These are phyloP conservation scores for Chondrostereum purpureum DNA, from an alignment of 1,284 basidiomycete species.

Conservation along the genomic window DNA sequence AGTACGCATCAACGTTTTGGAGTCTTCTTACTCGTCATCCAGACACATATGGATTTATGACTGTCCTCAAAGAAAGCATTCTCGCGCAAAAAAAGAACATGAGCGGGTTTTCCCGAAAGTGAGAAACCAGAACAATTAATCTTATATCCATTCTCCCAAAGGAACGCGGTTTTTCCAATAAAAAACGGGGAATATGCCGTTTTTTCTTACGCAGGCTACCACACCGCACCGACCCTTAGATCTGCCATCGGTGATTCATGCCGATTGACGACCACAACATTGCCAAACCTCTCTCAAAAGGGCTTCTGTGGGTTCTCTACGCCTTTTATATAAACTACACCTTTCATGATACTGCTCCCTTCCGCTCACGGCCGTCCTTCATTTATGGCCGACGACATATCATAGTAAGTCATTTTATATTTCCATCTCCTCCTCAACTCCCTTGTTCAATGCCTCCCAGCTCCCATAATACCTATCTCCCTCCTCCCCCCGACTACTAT, in stretches of 20 bases:
- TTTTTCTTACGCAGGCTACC: slow-evolving; percentile 8
- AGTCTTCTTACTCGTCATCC: too few relatives aligned
- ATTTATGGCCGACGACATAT: slow-evolving; percentile 51
- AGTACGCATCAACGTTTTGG: too few relatives aligned
- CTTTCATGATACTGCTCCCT: slow-evolving; percentile 1
- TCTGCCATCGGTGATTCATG: slow-evolving; percentile 56
- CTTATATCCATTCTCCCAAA: too few relatives aligned
- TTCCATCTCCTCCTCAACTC: slow-evolving; percentile 14
- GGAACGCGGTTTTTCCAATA: background rate
- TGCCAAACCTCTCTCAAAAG: slow-evolving; percentile 41
- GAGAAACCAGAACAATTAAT: too few relatives aligned
- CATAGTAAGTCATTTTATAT: slow-evolving; percentile 40
- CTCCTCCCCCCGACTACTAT: slow-evolving; percentile 42
- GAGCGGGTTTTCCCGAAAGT: too few relatives aligned
- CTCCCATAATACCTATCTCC: slow-evolving; percentile 35
- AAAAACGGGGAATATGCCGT: background rate
- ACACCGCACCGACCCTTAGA: slow-evolving; percentile 48
- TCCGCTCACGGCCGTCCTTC: slow-evolving; percentile 29
- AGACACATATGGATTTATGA: too few relatives aligned
- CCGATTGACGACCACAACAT: slow-evolving; percentile 48
- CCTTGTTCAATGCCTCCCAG: slow-evolving; percentile 21
- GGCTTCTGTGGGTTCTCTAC: slow-evolving; percentile 25
- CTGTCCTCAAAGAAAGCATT: too few relatives aligned
- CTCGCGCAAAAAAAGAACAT: too few relatives aligned
- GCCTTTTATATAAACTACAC: slow-evolving; percentile 6